Evolutionary conservation across 345 rosid species (phyloP).

Genomic region (Ceriops zippeliana): DNA sequence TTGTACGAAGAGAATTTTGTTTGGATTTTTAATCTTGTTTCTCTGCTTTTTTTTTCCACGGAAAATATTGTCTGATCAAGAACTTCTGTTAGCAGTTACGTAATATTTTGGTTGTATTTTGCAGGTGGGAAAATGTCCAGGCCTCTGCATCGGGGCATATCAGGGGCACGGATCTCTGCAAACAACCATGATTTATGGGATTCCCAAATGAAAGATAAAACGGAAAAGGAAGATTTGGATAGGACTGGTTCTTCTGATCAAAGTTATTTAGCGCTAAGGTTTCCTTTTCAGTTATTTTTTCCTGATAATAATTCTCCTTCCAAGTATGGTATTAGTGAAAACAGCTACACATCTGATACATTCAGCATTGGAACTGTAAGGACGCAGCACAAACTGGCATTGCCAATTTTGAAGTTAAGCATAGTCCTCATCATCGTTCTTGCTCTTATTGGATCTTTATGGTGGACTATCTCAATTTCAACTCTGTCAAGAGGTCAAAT

Average conservation of each 20-base stretch:
- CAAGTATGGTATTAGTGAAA: conserved; percentile 50
- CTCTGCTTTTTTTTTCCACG: not conserved
- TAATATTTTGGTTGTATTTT: conserved; percentile 16
- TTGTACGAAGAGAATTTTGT: conserved; percentile 2
- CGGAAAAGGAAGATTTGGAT: conserved; percentile 59
- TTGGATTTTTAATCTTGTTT: not conserved
- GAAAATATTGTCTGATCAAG: not conserved
- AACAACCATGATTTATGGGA: conserved; percentile 58
- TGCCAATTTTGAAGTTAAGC: conserved; percentile 64
- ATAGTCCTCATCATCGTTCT: conserved; percentile 58
- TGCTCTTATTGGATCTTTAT: conserved; percentile 79
- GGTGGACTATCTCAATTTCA: conserved; percentile 89
- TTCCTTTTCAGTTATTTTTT: conserved; percentile 50
- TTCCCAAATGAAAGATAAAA: conserved; percentile 72
- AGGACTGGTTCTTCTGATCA: conserved; percentile 55
- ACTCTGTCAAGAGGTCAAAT: conserved; percentile 67
- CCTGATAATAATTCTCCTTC: conserved; percentile 53
- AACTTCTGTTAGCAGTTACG: too few relatives aligned
- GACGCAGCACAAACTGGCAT: conserved; percentile 52
- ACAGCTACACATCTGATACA: conserved; percentile 57
- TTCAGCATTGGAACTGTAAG: conserved; percentile 46
- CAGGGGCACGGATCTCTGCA: conserved; percentile 61
- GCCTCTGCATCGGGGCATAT: conserved; percentile 73
- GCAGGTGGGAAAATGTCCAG: conserved; percentile 57
- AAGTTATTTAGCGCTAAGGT: conserved; percentile 44